Base-by-base conservation (phyloP, 352 stramenopile species). In the Thraustochytrium striatum region DNA sequence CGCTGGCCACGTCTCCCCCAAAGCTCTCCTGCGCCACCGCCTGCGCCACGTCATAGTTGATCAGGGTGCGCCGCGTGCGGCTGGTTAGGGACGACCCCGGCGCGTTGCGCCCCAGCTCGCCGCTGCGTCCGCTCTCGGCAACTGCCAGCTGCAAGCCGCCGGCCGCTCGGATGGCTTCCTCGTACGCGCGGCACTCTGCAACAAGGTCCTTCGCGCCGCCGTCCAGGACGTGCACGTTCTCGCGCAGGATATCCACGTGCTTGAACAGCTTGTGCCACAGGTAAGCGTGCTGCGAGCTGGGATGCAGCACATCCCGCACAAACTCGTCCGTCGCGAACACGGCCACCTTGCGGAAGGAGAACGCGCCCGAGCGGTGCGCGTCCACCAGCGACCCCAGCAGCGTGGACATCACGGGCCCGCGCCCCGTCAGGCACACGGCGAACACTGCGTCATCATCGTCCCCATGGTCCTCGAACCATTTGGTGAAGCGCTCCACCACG, bases 241-340 rank as follows among this genome's bases (percentile, higher is more conserved):
- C 59, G 32, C 59, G 59, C 32, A 28, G 33, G 32, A 70, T 55
- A 25, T 70, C 38, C 7, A 47, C 38, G 38, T 57, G 30, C 38
- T 70, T 69, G n/a, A 70, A 55, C 5, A 70, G 59, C 59, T 21
- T 70, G 59, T 47, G 59, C 59, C 59, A 70, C 5, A 70, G 16
- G 38, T 53, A 47, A 0, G 21, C 21, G 59, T 70, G 59, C 30
- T 70, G 59, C 59, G 59, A 70, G 59, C 7, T 13, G 5, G 59
- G 59, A 16, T 55, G 33, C 21, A 8, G 7, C 5, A 30, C 5
- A 16, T 55, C 38, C 8, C 38, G 7, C 5, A 70, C 59, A 47
- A 70, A 47, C 59, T 70, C 59, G 30, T 70, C 59, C 30, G 59
- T 47, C 7, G 16, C 59, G 30, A 70, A 70, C 8, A 70, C 7